These are phyloP conservation scores for Achlya hypogyna DNA, from an alignment of 352 stramenopile species.

Conservation along the genomic window DNA sequence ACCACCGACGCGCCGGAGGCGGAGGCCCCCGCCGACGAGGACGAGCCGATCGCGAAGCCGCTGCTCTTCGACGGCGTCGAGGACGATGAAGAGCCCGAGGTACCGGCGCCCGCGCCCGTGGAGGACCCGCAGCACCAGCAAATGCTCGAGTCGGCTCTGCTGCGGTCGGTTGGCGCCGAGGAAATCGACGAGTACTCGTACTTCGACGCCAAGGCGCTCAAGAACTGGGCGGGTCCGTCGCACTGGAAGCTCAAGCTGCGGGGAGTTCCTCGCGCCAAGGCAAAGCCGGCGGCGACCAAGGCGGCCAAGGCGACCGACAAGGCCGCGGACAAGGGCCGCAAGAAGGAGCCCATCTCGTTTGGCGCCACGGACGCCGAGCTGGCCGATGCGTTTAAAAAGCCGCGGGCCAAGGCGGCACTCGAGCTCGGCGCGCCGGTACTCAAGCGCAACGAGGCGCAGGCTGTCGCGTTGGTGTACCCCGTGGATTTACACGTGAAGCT, in stretches of 20 bases:
- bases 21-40: conserved; percentile 18
- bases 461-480: conserved; percentile 56
- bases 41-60: conserved; percentile 19
- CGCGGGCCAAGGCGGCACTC: not conserved
- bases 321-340: not conserved
- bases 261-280: not conserved
- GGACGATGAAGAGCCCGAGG: conserved; percentile 5
- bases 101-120: not conserved
- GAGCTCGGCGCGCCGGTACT: not conserved
- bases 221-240: conserved; percentile 65
- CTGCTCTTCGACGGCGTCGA: conserved; percentile 25
- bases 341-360: conserved; percentile 1
- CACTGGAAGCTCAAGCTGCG: conserved; percentile 56
- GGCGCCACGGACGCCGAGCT: not conserved
- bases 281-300: not conserved
- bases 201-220: conserved; percentile 73
- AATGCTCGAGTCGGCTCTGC: conserved; percentile 66
- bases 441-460: conserved; percentile 30
- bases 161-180: conserved; percentile 48
- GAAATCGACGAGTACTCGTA: conserved; percentile 66
- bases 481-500: conserved; percentile 69
- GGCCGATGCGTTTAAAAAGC: conserved; percentile 11
- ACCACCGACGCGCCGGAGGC: conserved; percentile 7
- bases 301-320: not conserved
- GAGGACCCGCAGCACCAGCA: conserved; percentile 25